Percentiles rank a stretch among this genome's conserved stretches.
These are phyloP conservation scores for Protomyces pachydermus DNA, from an alignment of 1,139 yeast genomes.

Conservation along the genomic window DNA sequence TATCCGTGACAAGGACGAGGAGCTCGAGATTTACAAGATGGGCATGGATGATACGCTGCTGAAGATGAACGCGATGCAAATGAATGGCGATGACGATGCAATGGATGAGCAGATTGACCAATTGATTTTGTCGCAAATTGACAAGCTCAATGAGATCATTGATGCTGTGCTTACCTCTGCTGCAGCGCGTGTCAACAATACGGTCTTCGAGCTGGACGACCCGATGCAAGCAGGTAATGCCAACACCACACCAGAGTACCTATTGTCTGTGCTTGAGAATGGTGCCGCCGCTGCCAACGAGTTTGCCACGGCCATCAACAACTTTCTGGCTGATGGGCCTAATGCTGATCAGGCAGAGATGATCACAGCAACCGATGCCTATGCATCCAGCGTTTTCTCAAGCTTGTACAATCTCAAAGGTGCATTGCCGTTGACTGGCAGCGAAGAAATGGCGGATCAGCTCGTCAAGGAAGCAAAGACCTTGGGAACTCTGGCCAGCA, in stretches of 20 bases:
- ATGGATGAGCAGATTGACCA: slow-evolving; percentile 58
- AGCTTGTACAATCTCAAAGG: slow-evolving; percentile 70
- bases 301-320: slow-evolving; percentile 73
- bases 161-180: slow-evolving; percentile 71
- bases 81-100: slow-evolving; percentile 50
- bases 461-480: slow-evolving; percentile 39
- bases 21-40: slow-evolving; percentile 54
- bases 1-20: slow-evolving; percentile 68
- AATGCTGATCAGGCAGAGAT: slow-evolving; percentile 64
- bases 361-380: slow-evolving; percentile 61
- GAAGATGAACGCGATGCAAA: slow-evolving; percentile 51
- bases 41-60: slow-evolving; percentile 63
- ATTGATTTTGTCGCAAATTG: slow-evolving; percentile 49
- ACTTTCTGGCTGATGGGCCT: slow-evolving; percentile 71
- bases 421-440: slow-evolving; percentile 51
- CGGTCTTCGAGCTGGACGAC: slow-evolving; percentile 65
- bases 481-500: slow-evolving; percentile 48
- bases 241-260: slow-evolving; percentile 67
- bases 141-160: slow-evolving; percentile 53
- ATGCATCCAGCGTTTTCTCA: slow-evolving; percentile 62
- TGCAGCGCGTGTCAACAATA: slow-evolving; percentile 66
- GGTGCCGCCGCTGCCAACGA: slow-evolving; percentile 71
- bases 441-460: slow-evolving; percentile 41
- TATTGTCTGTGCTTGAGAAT: slow-evolving; percentile 66
- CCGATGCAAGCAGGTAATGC: slow-evolving; percentile 82